These are phyloP conservation scores for Neurospora sp. DNA, from an alignment of 495 filamentous ascomycete species.

Conservation along the genomic window DNA sequence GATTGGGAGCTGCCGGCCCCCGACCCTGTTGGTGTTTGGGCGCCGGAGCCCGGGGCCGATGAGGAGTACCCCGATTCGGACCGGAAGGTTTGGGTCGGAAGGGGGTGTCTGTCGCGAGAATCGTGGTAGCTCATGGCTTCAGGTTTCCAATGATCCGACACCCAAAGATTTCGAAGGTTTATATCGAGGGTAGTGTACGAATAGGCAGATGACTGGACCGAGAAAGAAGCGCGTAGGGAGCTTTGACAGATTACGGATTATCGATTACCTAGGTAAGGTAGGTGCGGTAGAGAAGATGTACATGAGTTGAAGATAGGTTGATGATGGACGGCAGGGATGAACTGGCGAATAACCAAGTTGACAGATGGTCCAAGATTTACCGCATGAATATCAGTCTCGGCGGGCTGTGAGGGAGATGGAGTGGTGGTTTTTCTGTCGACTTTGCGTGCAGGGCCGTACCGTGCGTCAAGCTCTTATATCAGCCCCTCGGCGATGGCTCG, in stretches of 20 bases:
- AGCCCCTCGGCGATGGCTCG: neutral
- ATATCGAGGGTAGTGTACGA: neutral
- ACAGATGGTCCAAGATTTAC: neutral
- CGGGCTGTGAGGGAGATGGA: neutral
- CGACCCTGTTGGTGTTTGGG: slow-evolving; percentile 19
- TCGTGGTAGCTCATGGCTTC: slow-evolving; percentile 14
- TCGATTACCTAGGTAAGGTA: neutral
- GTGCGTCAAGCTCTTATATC: neutral
- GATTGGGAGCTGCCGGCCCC: slow-evolving; percentile 10
- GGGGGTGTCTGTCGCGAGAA: slow-evolving; percentile 6
- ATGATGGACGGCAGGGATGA: neutral
- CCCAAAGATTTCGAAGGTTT: neutral
- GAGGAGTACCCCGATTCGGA: slow-evolving; percentile 4
- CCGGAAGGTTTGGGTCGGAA: slow-evolving; percentile 16
- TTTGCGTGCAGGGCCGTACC: neutral
- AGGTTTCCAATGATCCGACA: neutral
- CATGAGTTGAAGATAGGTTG: neutral
- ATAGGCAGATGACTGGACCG: neutral
- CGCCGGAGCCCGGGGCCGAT: slow-evolving; percentile 21
- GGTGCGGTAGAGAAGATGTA: neutral
- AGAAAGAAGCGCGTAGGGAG: neutral
- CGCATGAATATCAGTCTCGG: neutral
- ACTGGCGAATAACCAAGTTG: neutral
- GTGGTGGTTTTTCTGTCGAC: neutral
- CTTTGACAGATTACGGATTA: neutral